phyloP scores from a whole-genome alignment of 495 filamentous ascomycete genomes.

The Neurospora sp. region DNA sequence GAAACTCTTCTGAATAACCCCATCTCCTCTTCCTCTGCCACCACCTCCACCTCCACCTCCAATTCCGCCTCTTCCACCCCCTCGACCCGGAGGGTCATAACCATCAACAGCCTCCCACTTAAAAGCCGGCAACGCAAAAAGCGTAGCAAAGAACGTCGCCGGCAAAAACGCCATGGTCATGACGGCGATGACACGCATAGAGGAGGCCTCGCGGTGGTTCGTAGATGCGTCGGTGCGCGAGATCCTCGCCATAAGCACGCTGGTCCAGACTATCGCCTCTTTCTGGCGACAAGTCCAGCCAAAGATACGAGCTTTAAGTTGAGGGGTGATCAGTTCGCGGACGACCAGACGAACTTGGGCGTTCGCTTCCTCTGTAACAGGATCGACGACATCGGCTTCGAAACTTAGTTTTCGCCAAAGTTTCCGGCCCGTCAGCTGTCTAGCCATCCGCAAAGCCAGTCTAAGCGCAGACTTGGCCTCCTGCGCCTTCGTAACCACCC shows the following conservation, averaged over 20 bases:
- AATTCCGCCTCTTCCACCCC: neutral
- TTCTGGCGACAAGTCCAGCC: neutral
- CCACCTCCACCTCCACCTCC: no score
- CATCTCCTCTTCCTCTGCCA: neutral
- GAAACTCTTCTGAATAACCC: conserved; percentile 18
- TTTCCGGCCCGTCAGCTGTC: neutral
- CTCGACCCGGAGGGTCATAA: neutral
- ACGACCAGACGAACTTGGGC: neutral
- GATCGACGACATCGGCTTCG: neutral
- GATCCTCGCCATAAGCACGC: neutral
- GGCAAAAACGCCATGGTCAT: conserved; percentile 8
- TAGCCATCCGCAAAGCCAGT: neutral
- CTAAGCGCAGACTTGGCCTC: neutral
- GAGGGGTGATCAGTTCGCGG: neutral
- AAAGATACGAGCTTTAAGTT: neutral
- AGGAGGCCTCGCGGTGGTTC: neutral
- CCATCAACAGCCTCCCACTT: conserved; percentile 12
- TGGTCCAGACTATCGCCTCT: neutral
- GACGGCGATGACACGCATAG: conserved; percentile 6
- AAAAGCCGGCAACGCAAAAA: conserved; percentile 29
- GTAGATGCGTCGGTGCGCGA: neutral
- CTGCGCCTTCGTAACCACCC: neutral
- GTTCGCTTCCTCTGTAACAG: neutral
- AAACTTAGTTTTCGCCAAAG: neutral
- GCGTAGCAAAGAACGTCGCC: conserved; percentile 16